Conservation (phyloP, 306 rosid genomes). For the Fragaria vesca region DNA sequence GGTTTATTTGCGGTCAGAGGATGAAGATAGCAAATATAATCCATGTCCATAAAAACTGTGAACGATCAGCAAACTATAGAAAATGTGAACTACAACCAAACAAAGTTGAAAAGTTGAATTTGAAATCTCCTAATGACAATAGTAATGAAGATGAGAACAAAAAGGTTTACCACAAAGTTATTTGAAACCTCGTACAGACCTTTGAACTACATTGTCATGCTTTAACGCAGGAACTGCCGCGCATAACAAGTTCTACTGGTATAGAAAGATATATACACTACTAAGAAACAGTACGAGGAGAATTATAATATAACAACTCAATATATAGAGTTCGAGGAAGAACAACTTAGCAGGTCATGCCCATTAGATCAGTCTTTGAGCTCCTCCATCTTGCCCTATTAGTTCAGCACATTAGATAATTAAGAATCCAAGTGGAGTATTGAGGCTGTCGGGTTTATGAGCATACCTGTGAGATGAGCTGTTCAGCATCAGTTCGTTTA, state of each 20-base stretch:
- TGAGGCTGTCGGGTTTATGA: slow-evolving; percentile 5
- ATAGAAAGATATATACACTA: background rate
- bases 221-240: background rate
- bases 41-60: background rate
- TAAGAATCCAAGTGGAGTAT: background rate
- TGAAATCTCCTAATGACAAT: background rate
- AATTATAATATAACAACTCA: background rate
- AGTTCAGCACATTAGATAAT: slow-evolving; percentile 9
- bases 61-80: background rate
- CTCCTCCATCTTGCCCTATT: slow-evolving; percentile 90
- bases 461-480: slow-evolving; percentile 64
- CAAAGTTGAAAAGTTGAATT: background rate
- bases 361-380: slow-evolving; percentile 34
- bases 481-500: slow-evolving; percentile 89
- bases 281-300: background rate
- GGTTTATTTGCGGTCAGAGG: background rate
- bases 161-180: background rate
- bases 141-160: no score
- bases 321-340: background rate
- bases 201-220: background rate
- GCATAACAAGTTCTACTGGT: background rate
- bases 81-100: background rate
- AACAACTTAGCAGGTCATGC: background rate
- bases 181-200: background rate
- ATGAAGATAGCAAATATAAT: background rate